Base-by-base conservation (phyloP, 176 grass and related monocot genomes). In the Avena insularis region DNA sequence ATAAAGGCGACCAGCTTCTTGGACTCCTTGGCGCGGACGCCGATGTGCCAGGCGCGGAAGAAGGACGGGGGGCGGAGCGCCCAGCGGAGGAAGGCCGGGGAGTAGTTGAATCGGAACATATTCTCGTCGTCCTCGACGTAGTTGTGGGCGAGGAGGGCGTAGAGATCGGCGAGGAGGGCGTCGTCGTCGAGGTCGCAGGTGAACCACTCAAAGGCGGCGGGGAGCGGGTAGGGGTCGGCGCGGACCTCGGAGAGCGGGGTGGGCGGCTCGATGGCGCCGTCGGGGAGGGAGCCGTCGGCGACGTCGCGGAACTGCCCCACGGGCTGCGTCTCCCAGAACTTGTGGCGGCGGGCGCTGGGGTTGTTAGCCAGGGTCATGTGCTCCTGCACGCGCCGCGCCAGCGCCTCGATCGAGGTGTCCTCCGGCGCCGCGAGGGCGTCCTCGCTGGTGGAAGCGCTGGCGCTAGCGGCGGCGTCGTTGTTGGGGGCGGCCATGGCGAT, bases 61-160 rank as follows among this genome's bases (percentile, higher is more conserved):
- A 93, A 97, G 78, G 90, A 91, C 1, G 97, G 94, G 8, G 97
- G 94, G 47, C 93, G 93, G 81, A 99, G 94, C 12, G 97, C 97
- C 97, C 97, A 99, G 50, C 87, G 90, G 62, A 99, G 94, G 89
- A 99, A 99, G 80, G 80, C 92, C 16, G 87, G 90, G 33, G 97
- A 97, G 89, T 99, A 99, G 87, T 99, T 99, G 92, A 99, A 99
- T 12, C 97, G 94, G 94, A 99, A 99, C 97, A 99, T 97, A 78
- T 99, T 99, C 87, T 99, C 97, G 50, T 99, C 97, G 60, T 99
- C 97, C 87, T 99, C 97, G 79, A 99, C 97, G 88, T 99, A 99
- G 87, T 97, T 99, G 79, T 89, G 90, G 65, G 92, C 91, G 81
- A 99, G 92, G 49, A 99, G 91, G 79, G 77, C 62, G 78, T 99